Evolutionary conservation across 2,329 filamentous ascomycete genomes (phyloP).

Genomic region (Zarea fungicola): DNA sequence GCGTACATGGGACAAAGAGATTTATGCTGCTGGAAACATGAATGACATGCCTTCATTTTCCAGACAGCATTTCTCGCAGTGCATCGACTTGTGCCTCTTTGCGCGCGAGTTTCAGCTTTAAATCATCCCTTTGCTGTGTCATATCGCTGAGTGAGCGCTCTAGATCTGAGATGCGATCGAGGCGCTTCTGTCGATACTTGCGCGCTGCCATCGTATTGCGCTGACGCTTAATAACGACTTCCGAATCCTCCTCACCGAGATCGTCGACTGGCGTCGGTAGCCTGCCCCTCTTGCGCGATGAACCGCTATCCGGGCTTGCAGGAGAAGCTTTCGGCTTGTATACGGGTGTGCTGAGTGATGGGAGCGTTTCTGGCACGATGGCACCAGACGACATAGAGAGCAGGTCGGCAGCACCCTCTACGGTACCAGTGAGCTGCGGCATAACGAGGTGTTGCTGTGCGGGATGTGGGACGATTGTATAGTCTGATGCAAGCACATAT

Average conservation of each 20-base stretch:
- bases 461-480: constrained; percentile 7
- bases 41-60: constrained; percentile 17
- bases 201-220: constrained; percentile 67
- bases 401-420: constrained; percentile 1
- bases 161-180: constrained; percentile 59
- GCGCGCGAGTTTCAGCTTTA: constrained; percentile 57
- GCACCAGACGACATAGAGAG: neutral
- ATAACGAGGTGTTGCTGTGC: constrained; percentile 7
- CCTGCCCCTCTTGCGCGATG: neutral
- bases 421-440: constrained; percentile 5
- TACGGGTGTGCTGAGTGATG: neutral
- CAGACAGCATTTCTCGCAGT: constrained; percentile 45
- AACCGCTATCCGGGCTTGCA: constrained; percentile 1
- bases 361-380: neutral
- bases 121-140: constrained; percentile 56
- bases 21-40: neutral
- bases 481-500: constrained; percentile 12
- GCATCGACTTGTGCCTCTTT: constrained; percentile 61
- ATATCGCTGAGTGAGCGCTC: constrained; percentile 55
- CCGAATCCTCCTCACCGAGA: constrained; percentile 19
- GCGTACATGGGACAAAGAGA: neutral
- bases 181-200: constrained; percentile 65
- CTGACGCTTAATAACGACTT: constrained; percentile 50
- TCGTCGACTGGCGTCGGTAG: constrained; percentile 16
- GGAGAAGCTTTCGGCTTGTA: constrained; percentile 13